phyloP scores from a whole-genome alignment of 345 rosid species.

The Erucastrum elatum region DNA sequence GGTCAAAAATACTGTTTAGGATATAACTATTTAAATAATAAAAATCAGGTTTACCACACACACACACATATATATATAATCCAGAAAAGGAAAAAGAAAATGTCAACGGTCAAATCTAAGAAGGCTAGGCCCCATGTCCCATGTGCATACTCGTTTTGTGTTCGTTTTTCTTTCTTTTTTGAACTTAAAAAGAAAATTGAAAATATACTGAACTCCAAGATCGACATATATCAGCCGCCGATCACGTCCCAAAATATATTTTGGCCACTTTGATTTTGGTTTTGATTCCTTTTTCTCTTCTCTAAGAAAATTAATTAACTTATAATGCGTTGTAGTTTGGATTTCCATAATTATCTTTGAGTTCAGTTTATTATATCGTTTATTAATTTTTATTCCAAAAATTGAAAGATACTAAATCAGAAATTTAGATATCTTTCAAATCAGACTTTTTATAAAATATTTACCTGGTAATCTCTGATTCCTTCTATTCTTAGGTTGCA shows the following conservation, averaged over 20 bases:
- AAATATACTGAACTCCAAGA: too few species aligned
- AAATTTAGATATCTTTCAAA: not conserved
- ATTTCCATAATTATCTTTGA: not conserved
- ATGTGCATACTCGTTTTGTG: constrained; percentile 3
- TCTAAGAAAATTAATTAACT: not conserved
- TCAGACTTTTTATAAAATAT: not conserved
- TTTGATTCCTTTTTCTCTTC: not conserved
- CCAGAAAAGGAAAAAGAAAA: not conserved
- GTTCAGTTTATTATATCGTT: not conserved
- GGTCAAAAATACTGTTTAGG: too few species aligned
- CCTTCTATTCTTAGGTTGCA: not conserved
- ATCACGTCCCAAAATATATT: constrained; percentile 17
- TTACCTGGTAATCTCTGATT: not conserved
- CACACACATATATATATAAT: too few species aligned
- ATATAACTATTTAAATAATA: too few species aligned
- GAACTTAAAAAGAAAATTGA: too few species aligned
- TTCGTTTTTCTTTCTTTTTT: not conserved
- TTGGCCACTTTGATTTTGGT: constrained; percentile 7
- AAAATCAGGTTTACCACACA: too few species aligned
- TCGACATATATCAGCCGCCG: constrained; percentile 9
- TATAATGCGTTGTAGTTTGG: not conserved
- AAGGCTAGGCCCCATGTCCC: not conserved
- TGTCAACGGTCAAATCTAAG: not conserved
- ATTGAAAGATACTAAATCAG: not conserved
- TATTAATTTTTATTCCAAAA: not conserved